Evolutionary conservation across 2,329 filamentous ascomycete species (phyloP).

Genomic region (Tolypocladium pustulatum): DNA sequence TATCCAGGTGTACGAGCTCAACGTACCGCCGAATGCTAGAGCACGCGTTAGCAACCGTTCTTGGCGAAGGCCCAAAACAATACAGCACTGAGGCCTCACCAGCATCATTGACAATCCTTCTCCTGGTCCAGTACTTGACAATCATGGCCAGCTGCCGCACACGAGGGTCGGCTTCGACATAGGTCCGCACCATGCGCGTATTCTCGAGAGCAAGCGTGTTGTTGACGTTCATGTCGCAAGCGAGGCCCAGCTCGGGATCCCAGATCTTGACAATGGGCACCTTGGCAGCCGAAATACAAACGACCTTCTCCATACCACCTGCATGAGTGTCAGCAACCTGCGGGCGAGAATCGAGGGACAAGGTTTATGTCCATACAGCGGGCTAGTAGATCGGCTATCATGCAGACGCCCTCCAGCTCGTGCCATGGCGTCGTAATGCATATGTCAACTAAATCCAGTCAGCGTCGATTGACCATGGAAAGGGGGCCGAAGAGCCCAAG

Average conservation of each 20-base stretch:
- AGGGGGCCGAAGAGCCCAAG: slow-evolving; percentile 6
- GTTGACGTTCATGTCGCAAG: slow-evolving; percentile 98
- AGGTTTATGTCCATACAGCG: slow-evolving; percentile 53
- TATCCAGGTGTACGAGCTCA: slow-evolving; percentile 99
- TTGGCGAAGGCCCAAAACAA: background rate
- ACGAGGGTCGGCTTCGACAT: slow-evolving; percentile 84
- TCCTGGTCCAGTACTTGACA: slow-evolving; percentile 94
- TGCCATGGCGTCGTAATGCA: slow-evolving; percentile 91
- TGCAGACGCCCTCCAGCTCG: slow-evolving; percentile 80
- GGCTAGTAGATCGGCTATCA: slow-evolving; percentile 75
- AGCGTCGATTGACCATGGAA: slow-evolving; percentile 12
- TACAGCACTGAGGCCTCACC: slow-evolving; percentile 47
- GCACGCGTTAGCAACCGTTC: slow-evolving; percentile 9
- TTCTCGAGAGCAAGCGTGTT: slow-evolving; percentile 93
- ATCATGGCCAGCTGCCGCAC: slow-evolving; percentile 92
- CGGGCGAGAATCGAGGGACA: background rate
- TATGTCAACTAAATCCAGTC: slow-evolving; percentile 65
- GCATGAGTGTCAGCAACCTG: slow-evolving; percentile 25
- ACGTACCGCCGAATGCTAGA: slow-evolving; percentile 77
- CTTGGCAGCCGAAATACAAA: slow-evolving; percentile 89
- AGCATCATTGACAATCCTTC: slow-evolving; percentile 88
- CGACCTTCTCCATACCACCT: slow-evolving; percentile 96
- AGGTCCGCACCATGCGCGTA: slow-evolving; percentile 94
- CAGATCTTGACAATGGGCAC: slow-evolving; percentile 98
- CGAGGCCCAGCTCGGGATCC: slow-evolving; percentile 83